phyloP scores from a whole-genome alignment of 169 alveolate species.

The Eimeria zaria region DNA sequence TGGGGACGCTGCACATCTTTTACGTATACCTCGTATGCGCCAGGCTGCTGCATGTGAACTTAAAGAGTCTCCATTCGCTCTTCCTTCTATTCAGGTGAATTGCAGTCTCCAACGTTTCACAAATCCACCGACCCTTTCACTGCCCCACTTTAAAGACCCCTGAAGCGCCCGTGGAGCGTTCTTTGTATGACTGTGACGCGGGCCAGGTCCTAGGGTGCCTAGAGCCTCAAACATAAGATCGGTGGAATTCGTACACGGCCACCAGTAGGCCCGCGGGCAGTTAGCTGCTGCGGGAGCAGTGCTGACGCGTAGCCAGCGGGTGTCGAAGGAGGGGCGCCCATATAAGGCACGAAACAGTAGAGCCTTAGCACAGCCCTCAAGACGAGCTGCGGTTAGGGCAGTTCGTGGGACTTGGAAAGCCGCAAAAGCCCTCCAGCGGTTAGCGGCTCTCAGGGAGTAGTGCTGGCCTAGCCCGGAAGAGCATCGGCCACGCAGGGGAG shows the following conservation, averaged over 20 bases:
- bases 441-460: not conserved
- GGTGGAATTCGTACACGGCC: not conserved
- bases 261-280: not conserved
- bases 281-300: not conserved
- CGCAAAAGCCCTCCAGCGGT: not conserved
- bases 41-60: conserved; percentile 50
- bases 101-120: not conserved
- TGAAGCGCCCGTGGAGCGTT: not conserved
- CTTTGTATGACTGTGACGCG: not conserved
- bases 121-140: not conserved
- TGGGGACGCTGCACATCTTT: conserved; percentile 72
- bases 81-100: conserved; percentile 76
- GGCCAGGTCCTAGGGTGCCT: not conserved
- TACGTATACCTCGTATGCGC: conserved; percentile 82
- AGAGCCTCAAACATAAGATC: not conserved
- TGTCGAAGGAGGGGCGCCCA: not conserved
- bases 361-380: not conserved
- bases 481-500: not conserved
- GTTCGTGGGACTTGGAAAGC: not conserved
- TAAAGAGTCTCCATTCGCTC: conserved; percentile 76
- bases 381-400: not conserved
- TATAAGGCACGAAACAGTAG: not conserved
- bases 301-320: not conserved
- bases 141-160: not conserved
- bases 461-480: not conserved